Percentiles rank a stretch among this genome's conserved stretches.
Evolutionary conservation across 805 yeast genomes (phyloP).

Genomic region (Clavispora phyllophila): DNA sequence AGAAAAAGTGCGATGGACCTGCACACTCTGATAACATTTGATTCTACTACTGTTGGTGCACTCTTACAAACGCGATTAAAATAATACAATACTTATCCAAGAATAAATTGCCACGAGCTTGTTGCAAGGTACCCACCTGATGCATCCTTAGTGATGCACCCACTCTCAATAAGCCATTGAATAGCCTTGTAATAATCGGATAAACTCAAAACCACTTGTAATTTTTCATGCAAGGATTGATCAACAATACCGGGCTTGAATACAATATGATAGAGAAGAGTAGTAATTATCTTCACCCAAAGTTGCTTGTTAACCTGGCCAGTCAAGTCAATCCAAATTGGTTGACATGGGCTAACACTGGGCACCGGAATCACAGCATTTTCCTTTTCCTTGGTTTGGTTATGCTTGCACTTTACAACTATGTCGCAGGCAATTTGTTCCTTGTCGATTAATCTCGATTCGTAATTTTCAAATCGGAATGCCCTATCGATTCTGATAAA

Average conservation of each 20-base stretch:
- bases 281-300: conserved; percentile 55
- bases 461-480: conserved; percentile 56
- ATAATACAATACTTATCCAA: conserved; percentile 26
- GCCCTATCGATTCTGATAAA: conserved; percentile 45
- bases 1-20: conserved; percentile 5
- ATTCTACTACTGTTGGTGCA: not conserved
- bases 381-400: conserved; percentile 1
- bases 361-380: conserved; percentile 44
- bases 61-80: not conserved
- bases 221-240: conserved; percentile 17
- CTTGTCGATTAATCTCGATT: conserved; percentile 70
- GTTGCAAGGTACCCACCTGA: conserved; percentile 40
- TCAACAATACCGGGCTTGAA: conserved; percentile 35
- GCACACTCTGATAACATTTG: conserved; percentile 1
- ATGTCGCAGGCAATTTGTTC: conserved; percentile 63
- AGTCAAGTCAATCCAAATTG: conserved; percentile 64
- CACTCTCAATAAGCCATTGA: conserved; percentile 38
- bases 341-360: conserved; percentile 54
- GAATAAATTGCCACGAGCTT: conserved; percentile 41
- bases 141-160: conserved; percentile 28
- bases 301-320: conserved; percentile 55
- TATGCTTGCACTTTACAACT: conserved; percentile 27
- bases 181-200: conserved; percentile 27
- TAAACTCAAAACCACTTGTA: conserved; percentile 26
- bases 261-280: conserved; percentile 34